phyloP scores from a whole-genome alignment of 1,284 basidiomycete genomes.

The Neonothopanus nambi region DNA sequence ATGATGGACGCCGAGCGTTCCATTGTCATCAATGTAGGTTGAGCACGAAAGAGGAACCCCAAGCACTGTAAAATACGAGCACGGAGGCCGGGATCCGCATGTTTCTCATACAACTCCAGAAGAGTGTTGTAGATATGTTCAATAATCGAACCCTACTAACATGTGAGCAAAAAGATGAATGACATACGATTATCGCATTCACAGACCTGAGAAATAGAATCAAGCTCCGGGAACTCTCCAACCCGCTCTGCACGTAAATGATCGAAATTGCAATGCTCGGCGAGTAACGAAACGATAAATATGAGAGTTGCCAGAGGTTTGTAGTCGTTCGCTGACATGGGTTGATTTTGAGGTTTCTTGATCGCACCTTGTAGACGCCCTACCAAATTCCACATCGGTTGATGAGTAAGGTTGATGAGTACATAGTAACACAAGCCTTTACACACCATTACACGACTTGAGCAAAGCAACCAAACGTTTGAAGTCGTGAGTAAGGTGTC shows the following conservation, averaged over 20 bases:
- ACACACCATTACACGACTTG: slow-evolving; percentile 78
- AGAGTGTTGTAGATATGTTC: slow-evolving; percentile 80
- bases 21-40: slow-evolving; percentile 86
- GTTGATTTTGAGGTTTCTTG: slow-evolving; percentile 31
- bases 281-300: slow-evolving; percentile 82
- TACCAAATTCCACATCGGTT: background rate
- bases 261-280: slow-evolving; percentile 90
- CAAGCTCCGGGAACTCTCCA: slow-evolving; percentile 52
- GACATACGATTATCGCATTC: slow-evolving; percentile 35
- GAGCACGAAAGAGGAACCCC: slow-evolving; percentile 90
- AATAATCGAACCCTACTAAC: slow-evolving; percentile 54
- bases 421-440: no score
- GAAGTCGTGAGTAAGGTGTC: slow-evolving; percentile 86
- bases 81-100: slow-evolving; percentile 52
- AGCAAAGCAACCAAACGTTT: slow-evolving; percentile 73
- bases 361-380: slow-evolving; percentile 62
- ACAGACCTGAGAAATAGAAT: slow-evolving; percentile 48
- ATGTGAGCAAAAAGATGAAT: background rate
- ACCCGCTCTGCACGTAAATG: slow-evolving; percentile 59
- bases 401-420: slow-evolving; percentile 23
- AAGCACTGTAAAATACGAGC: slow-evolving; percentile 79
- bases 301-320: slow-evolving; percentile 63
- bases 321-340: slow-evolving; percentile 36
- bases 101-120: slow-evolving; percentile 69
- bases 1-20: slow-evolving; percentile 82